These are phyloP conservation scores for Tricholomella constricta DNA, from an alignment of 768 basidiomycete genomes.

Conservation along the genomic window DNA sequence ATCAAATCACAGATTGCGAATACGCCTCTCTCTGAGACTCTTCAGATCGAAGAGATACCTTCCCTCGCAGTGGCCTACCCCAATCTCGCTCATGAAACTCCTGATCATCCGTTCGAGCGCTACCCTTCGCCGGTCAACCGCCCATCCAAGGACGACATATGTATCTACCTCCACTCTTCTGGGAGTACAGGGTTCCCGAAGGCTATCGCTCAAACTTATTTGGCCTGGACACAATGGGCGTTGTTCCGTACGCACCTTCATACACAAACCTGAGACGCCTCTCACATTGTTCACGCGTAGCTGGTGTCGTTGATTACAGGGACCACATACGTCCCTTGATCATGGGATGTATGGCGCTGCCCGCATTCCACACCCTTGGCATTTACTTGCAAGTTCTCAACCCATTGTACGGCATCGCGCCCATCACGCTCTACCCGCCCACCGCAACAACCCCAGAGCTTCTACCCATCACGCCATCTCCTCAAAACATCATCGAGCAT, in stretches of 20 bases:
- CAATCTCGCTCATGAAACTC: constrained; percentile 8
- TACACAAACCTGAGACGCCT: too few relatives aligned
- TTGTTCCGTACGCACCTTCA: constrained; percentile 28
- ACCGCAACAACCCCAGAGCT: constrained; percentile 13
- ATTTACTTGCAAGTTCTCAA: constrained; percentile 25
- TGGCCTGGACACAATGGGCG: constrained; percentile 24
- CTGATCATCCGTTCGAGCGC: constrained; percentile 3
- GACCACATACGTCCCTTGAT: constrained; percentile 8
- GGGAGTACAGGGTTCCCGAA: constrained; percentile 43
- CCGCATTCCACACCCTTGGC: constrained; percentile 35
- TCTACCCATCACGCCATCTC: constrained; percentile 34
- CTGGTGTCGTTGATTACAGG: constrained; percentile 11
- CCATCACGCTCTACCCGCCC: constrained; percentile 30
- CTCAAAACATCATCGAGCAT: constrained; percentile 36
- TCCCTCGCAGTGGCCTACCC: constrained; percentile 8
- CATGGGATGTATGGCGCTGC: constrained; percentile 29
- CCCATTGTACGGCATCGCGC: constrained; percentile 21
- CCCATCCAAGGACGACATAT: constrained; percentile 15
- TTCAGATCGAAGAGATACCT: constrained; percentile 3
- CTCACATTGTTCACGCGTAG: too few relatives aligned
- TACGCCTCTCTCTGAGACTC: not conserved
- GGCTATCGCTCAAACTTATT: constrained; percentile 31
- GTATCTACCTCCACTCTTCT: constrained; percentile 39
- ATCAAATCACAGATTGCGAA: constrained; percentile 14
- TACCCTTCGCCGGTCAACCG: constrained; percentile 5